Evolutionary conservation across 805 yeast genomes (phyloP), one percentile per base, ranked within the genome.

Genomic region (Yamadazyma phyllophila): DNA sequence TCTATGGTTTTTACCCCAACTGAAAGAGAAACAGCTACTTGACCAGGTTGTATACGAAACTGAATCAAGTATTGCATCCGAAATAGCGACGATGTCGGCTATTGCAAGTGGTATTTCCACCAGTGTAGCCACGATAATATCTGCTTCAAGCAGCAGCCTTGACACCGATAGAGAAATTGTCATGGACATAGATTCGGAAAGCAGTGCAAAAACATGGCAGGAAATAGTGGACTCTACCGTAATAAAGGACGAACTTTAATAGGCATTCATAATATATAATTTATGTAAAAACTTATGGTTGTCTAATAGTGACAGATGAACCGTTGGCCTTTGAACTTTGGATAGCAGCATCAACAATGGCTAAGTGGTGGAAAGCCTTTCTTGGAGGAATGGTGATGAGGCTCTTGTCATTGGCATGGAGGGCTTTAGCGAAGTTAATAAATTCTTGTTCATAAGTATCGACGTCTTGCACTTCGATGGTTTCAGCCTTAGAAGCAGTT

Each of bases 301-400:
- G 31, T 14, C 16, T 39, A 31, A 43, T 27, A 42, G 60, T 64
- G 26, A 80, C 78, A 38, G 74, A 62, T 42, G 66, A 62, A 57
- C 87, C 88, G 45, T 74, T 69, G 29, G 74, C 65, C 13, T 68
- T 55, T 32, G 88, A 79, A 47, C 94, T 83, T 53, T 85, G 83
- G 31, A 92, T 67, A 48, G 88, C 86, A 24, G 97, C 98, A 45
- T 81, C 96, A 47, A 92, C 81, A 55, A 88, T 78, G 6, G 97
- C 96, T 63, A 91, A 80, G 65, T 92, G 98, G 66, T 91, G 97
- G 82, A 86, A 91, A 5, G 95, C 89, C 50, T 73, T 77, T 51
- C 79, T 84, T 20, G 96, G 96, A n/a, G 82, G 74, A 35, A 79
- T 78, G 34, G 60, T 68, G 42, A 84, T 65, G 44, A 78, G 52